These are phyloP conservation scores for Knoxia roxburghii DNA, from an alignment of 257 asterid species.

Conservation along the genomic window DNA sequence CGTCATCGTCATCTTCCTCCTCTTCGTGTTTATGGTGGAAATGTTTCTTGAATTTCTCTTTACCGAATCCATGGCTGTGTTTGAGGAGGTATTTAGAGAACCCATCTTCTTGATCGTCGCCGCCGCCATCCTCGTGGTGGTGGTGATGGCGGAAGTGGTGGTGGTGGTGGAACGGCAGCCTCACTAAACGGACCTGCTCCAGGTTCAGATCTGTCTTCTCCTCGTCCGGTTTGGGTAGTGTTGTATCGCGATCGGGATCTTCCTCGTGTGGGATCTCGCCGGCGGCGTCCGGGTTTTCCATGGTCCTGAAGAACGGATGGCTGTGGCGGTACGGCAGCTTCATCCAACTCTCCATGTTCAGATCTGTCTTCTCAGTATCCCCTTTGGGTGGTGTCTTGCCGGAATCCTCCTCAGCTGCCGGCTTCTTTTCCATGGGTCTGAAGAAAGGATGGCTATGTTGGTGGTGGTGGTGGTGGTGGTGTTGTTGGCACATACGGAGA, in stretches of 20 bases:
- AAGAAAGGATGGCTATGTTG: conserved; percentile 19
- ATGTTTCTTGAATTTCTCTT: conserved; percentile 27
- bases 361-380: conserved; percentile 15
- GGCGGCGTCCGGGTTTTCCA: too few relatives aligned
- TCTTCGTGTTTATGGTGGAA: conserved; percentile 9
- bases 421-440: conserved; percentile 24
- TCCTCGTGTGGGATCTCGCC: conserved; percentile 35
- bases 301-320: conserved; percentile 24
- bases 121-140: not conserved
- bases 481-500: conserved; percentile 12
- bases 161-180: conserved; percentile 26
- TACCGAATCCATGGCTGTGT: conserved; percentile 16
- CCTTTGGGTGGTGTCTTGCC: too few relatives aligned
- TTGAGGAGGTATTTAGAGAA: not conserved
- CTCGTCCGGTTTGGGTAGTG: conserved; percentile 32
- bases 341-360: conserved; percentile 28
- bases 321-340: conserved; percentile 24
- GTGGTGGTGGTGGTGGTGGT: conserved; percentile 33
- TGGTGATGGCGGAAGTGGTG: not conserved
- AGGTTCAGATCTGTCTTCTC: conserved; percentile 32
- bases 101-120: conserved; percentile 9
- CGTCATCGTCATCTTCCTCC: conserved; percentile 9
- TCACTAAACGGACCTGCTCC: conserved; percentile 27
- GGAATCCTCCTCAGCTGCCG: too few relatives aligned
- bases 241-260: too few relatives aligned